These are phyloP conservation scores for Pichia cephalocereana DNA, from an alignment of 805 yeast genomes.

Conservation along the genomic window DNA sequence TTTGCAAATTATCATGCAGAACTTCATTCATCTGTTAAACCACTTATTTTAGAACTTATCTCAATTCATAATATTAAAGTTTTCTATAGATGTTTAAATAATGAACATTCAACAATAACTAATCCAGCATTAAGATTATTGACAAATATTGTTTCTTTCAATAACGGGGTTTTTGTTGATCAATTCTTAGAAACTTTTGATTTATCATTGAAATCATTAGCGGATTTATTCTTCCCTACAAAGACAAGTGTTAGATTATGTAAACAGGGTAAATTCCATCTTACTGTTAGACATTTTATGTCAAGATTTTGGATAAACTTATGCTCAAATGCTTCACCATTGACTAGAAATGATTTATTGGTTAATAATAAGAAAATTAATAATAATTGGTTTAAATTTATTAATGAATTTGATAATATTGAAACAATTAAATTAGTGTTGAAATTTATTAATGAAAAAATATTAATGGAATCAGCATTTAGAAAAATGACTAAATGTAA, in stretches of 20 bases:
- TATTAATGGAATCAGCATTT: constrained; percentile 52
- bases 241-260: constrained; percentile 34
- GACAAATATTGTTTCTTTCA: constrained; percentile 39
- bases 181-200: constrained; percentile 62
- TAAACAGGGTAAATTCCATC: constrained; percentile 26
- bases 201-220: constrained; percentile 48
- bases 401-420: constrained; percentile 45
- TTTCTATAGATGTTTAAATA: constrained; percentile 57
- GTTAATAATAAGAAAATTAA: constrained; percentile 46
- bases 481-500: constrained; percentile 63
- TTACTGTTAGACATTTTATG: constrained; percentile 49
- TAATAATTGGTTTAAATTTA: constrained; percentile 58
- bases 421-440: constrained; percentile 34
- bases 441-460: constrained; percentile 36
- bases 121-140: constrained; percentile 56
- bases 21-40: constrained; percentile 22
- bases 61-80: constrained; percentile 49
- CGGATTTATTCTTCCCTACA: constrained; percentile 48
- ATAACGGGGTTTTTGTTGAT: constrained; percentile 41
- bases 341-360: constrained; percentile 58
- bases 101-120: constrained; percentile 47
- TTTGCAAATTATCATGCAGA: constrained; percentile 13
- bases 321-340: constrained; percentile 37
- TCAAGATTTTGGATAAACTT: constrained; percentile 53
- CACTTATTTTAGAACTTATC: constrained; percentile 41